Base-by-base conservation (phyloP, 2,329 filamentous ascomycete genomes). In the Fusarium poae region DNA sequence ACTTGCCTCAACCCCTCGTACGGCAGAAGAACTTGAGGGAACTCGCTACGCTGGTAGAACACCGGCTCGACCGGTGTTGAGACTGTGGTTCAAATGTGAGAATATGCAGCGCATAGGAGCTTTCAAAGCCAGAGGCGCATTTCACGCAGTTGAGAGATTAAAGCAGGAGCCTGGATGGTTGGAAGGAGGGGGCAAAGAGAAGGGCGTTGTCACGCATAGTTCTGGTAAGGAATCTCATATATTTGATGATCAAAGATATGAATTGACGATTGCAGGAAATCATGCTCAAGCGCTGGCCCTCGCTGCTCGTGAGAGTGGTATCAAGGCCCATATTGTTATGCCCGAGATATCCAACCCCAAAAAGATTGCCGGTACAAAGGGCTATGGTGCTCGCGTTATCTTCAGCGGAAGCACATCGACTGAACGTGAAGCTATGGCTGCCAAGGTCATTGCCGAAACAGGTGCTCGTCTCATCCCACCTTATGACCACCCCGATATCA, bases 71-170 rank as follows among this genome's bases (percentile, higher is more conserved):
- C 93, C 93, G 0, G 87, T 81, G 50, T 82, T 97, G 39, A 84
- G 88, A 15, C 84, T 98, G 53, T 96, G 92, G 83, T 97, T 98
- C 87, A 98, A 98, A 82, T 97, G 93, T 79, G 95, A 98, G 83
- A 97, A 97, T 79, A 83, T 93, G 61, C 96, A 98, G 82, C 89
- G 89, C 57, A 89, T 97, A 56, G 96, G 95, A 52, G 95, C 95
- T 1, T 98, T 98, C 84, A 98, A 98, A 82, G 91, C 89, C 18
- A 85, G 95, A 9, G 96, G 95, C 7, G 95, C 94, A 0, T 97
- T 97, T 73, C 93, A 97, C 79, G 94, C 94, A 1, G 77, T 97
- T 37, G 85, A 89, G 74, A 81, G 91, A 58, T 80, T 97, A 75
- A 88, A 91, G 76, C 79, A 77, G 67, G 86, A 89, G 72, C 81